phyloP scores from a whole-genome alignment of 495 filamentous ascomycete species.

The Elaphomyces granulatus region DNA sequence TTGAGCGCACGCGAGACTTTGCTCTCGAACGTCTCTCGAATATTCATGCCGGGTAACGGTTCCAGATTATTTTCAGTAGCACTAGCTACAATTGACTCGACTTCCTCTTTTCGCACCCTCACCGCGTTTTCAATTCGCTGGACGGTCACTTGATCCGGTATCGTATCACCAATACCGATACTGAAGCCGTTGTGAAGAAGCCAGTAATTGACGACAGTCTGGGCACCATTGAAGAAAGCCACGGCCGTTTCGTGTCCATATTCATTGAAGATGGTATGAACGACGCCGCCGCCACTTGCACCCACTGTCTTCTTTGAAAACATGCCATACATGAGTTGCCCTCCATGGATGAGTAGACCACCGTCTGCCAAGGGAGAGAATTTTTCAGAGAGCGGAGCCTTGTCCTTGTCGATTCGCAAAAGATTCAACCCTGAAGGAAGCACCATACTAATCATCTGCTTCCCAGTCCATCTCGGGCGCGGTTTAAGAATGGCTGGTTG shows the following conservation, averaged over 20 bases:
- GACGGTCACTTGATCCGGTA: constrained; percentile 74
- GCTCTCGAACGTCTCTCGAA: constrained; percentile 94
- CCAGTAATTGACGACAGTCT: constrained; percentile 93
- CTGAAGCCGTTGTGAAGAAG: constrained; percentile 95
- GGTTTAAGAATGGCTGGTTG: constrained; percentile 84
- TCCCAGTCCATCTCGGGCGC: constrained; percentile 91
- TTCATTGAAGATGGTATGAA: constrained; percentile 96
- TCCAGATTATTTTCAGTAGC: constrained; percentile 81
- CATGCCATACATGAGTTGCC: constrained; percentile 80
- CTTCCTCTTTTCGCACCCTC: constrained; percentile 61
- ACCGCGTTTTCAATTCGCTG: constrained; percentile 70
- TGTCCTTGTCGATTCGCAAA: constrained; percentile 42
- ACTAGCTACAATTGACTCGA: constrained; percentile 51
- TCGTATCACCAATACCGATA: constrained; percentile 97
- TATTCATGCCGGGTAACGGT: constrained; percentile 87
- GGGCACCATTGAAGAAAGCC: constrained; percentile 87
- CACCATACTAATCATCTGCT: constrained; percentile 89
- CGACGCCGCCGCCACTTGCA: constrained; percentile 69
- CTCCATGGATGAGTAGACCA: constrained; percentile 67
- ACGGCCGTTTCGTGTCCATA: constrained; percentile 71
- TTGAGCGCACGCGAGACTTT: constrained; percentile 89
- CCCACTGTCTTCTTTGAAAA: constrained; percentile 90
- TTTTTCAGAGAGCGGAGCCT: constrained; percentile 36
- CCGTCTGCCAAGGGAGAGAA: constrained; percentile 60
- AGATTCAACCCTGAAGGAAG: constrained; percentile 81